Evolutionary conservation across 768 basidiomycete species (phyloP), one percentile per base, ranked within the genome.

Genomic region (Termitomyces sp.): DNA sequence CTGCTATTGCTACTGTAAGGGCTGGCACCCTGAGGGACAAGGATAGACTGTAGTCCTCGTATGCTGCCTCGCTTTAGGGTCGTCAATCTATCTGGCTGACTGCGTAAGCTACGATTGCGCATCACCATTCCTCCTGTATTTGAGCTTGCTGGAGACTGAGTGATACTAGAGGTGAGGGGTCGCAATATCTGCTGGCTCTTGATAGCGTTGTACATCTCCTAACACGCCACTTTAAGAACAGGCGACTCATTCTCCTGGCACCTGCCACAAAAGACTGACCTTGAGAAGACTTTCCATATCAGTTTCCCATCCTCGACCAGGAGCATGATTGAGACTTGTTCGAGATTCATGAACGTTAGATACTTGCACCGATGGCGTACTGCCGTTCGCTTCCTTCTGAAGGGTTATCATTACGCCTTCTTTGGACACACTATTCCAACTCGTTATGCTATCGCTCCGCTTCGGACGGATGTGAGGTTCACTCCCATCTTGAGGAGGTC

Each of bases 131-230:
- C 78, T n/a, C 80, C 78, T 7, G 26, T 30, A 40, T 40, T 40
- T 10, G 28, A n/a, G 26, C 83, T 86, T 26, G 82, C 80, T 42
- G 75, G 76, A 14, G 84, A 85, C 44, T 84, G 77, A 19, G 68
- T 67, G 19, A 68, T 49, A 60, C 73, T 74, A 57, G 75, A 78
- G 57, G 76, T 79, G 28, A 86, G 70, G 1, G 94, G 94, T 60
- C 95, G 90, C 40, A 95, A 71, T 61, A 98, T 95, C 68, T 94
- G 91, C 63, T 94, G 90, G 41, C 78, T 83, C 74, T 95, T 94
- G 72, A 98, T 86, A 8, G 94, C 87, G 63, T 78, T 82, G 75
- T 94, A 99, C 81, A 99, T 96, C 66, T 99, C 97, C 91, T 95
- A 61, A 1, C 15, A 5, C 23, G 49, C 9, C 51, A 6, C 52